These are phyloP conservation scores for Solanum okadae DNA, from an alignment of 257 asterid genomes.

Conservation along the genomic window DNA sequence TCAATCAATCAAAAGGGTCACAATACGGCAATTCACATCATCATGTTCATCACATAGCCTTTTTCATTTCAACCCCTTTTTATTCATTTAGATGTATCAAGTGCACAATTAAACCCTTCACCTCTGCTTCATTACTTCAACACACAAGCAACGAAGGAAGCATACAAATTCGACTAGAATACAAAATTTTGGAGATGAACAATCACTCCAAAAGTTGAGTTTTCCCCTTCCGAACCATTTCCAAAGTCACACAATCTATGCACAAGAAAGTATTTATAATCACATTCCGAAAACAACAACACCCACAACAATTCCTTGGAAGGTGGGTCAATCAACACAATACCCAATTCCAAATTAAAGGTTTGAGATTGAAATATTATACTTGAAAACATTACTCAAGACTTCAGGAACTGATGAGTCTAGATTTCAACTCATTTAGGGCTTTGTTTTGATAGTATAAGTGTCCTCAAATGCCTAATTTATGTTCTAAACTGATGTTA, in stretches of 20 bases:
- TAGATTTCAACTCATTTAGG: not conserved
- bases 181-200: not conserved
- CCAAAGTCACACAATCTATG: not conserved
- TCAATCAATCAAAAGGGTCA: not conserved
- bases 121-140: not conserved
- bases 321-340: not conserved
- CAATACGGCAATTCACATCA: not conserved
- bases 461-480: not conserved
- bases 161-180: too few species aligned
- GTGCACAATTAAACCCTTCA: not conserved
- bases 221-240: not conserved
- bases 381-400: not conserved
- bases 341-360: not conserved
- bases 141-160: not conserved
- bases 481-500: too few species aligned
- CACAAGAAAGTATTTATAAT: not conserved
- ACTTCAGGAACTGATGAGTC: not conserved
- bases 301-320: not conserved
- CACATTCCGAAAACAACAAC: too few species aligned
- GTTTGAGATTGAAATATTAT: not conserved
- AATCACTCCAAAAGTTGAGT: not conserved
- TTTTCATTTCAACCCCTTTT: too few species aligned
- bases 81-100: too few species aligned
- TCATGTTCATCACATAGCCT: not conserved
- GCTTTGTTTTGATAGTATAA: not conserved